Base-by-base conservation (phyloP, 108 stramenopile genomes). In the Cylindrotheca fusiformis region DNA sequence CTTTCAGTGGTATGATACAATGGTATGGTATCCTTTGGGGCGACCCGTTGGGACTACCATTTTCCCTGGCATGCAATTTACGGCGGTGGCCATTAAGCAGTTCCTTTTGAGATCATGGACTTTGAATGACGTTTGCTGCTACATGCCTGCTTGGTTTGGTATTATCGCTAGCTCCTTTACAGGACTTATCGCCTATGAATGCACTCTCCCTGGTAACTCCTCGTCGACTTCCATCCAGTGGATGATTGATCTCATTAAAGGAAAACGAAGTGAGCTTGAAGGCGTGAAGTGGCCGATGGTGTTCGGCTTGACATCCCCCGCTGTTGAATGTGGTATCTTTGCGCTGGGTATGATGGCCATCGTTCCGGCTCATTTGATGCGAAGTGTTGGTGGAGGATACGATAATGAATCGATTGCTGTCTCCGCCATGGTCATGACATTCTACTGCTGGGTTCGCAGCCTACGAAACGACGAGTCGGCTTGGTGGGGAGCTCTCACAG, bases 21-120 rank as follows among this genome's bases (percentile, higher is more conserved):
- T 63, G 86, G 67, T 74, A 6, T 99, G 98, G 98, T 99, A 98
- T 74, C 98, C 98, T 32, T 71, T 99, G 24, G 98, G 98, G 19
- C 79, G 98, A 29, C 96, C 96, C 23, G 96, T 99, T 18, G 98
- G 98, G 19, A 93, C 96, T 18, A 99, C 98, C 20, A 98, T 97
- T 65, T 99, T 97, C 69, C 98, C 98, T 23, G 98, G 98, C 0
- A 90, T 99, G 82, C 96, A 97, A 81, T 74, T 97, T 57, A 98
- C 96, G 2, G 87, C 96, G 21, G 96, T 95, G n/a, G 80, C 59
- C 33, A 81, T 99, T 72, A 88, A 89, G 56, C 71, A 67, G 1
- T 81, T 76, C 48, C 24, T 91, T 10, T 52, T 89, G n/a, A 57
- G 72, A 6, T 59, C 63, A 54, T 86, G 75, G 86, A 65, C 76